Conservation (phyloP, 305 asterid species). For the Galium porrigens region DNA sequence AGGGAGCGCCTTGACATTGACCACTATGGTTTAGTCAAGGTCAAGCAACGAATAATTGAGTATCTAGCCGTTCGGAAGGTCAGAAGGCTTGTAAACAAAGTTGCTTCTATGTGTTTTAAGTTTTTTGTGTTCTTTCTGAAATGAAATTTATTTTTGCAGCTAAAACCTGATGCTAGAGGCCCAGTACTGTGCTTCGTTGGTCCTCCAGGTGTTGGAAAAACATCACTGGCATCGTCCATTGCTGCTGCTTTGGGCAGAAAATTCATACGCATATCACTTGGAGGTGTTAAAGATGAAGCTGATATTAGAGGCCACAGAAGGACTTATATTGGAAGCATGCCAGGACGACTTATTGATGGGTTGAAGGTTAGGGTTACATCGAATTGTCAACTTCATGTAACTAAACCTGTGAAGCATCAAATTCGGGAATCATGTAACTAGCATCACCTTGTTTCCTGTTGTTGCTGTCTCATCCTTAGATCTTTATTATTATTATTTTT, state of each 20-base stretch:
- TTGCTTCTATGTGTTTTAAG: constrained; percentile 4
- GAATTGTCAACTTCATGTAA: not conserved
- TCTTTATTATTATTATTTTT: not conserved
- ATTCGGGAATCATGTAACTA: not conserved
- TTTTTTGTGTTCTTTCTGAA: constrained; percentile 13
- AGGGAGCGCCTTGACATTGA: constrained; percentile 80
- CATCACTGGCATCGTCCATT: constrained; percentile 91
- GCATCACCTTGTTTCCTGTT: not conserved
- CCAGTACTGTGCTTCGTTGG: constrained; percentile 97
- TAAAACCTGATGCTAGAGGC: constrained; percentile 96
- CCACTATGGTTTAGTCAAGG: constrained; percentile 85
- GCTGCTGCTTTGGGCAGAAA: constrained; percentile 94
- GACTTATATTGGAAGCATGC: constrained; percentile 98
- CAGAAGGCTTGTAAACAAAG: constrained; percentile 16
- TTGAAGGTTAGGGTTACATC: constrained; percentile 47
- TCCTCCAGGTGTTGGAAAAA: constrained; percentile 99
- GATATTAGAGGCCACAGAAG: constrained; percentile 98
- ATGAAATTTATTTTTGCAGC: constrained; percentile 40
- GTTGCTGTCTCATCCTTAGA: not conserved
- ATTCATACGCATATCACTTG: constrained; percentile 86
- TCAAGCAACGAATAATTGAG: constrained; percentile 95
- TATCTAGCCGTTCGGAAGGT: constrained; percentile 98
- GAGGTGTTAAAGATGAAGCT: constrained; percentile 99
- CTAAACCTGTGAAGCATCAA: not conserved
- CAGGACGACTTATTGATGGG: constrained; percentile 98